phyloP scores from a whole-genome alignment of 805 yeast genomes.

The Saccharomyces jurei region DNA sequence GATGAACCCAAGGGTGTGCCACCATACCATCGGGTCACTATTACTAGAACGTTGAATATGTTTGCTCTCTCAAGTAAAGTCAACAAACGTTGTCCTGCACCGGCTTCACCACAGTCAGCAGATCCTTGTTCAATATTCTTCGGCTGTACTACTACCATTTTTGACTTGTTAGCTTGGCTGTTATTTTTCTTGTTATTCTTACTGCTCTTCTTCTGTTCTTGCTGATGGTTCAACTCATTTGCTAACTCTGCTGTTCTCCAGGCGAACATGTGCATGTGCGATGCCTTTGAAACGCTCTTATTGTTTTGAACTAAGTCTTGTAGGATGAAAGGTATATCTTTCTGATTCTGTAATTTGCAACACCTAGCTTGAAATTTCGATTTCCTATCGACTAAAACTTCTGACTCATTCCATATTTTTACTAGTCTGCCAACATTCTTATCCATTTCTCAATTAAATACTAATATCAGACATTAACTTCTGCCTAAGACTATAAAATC shows the following conservation, averaged over 20 bases:
- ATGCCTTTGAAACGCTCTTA: conserved; percentile 46
- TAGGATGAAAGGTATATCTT: conserved; percentile 39
- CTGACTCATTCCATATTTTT: conserved; percentile 35
- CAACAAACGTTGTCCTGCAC: conserved; percentile 57
- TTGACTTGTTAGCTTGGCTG: neutral
- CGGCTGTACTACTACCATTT: neutral
- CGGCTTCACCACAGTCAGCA: conserved; percentile 66
- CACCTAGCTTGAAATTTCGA: conserved; percentile 65
- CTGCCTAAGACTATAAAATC: neutral
- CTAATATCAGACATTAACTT: neutral
- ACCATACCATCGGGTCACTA: conserved; percentile 78
- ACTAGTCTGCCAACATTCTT: neutral
- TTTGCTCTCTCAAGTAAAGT: conserved; percentile 44
- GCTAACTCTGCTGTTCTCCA: conserved; percentile 46
- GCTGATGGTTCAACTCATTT: conserved; percentile 1
- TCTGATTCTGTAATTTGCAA: conserved; percentile 31
- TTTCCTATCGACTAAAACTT: conserved; percentile 39
- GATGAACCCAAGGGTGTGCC: conserved; percentile 67
- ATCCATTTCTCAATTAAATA: conserved; percentile 1
- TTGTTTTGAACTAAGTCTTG: conserved; percentile 36
- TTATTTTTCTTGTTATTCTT: conserved; percentile 7
- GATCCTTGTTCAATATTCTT: conserved; percentile 44
- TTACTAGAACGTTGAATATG: conserved; percentile 48
- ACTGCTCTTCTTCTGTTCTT: conserved; percentile 1
- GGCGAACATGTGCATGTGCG: conserved; percentile 69